Evolutionary conservation across 2,329 filamentous ascomycete genomes (phyloP).

Genomic region (Epichloe coenophiala): DNA sequence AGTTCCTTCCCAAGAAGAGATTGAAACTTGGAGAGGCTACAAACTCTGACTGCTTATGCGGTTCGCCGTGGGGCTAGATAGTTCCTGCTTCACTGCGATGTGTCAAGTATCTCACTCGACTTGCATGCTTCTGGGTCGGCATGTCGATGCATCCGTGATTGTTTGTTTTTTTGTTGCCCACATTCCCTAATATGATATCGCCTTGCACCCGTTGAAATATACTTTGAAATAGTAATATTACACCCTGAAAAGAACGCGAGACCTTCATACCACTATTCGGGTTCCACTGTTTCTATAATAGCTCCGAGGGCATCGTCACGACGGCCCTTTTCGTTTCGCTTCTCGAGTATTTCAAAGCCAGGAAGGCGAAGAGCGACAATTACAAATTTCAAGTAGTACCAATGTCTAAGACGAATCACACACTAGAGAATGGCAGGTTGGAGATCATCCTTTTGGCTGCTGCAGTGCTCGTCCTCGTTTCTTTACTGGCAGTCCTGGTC

Average conservation of each 20-base stretch:
- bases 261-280: not conserved
- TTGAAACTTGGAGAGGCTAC: not conserved
- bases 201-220: not conserved
- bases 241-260: not conserved
- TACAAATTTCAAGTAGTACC: not conserved
- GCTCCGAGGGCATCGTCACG: not conserved
- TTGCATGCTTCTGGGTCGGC: not conserved
- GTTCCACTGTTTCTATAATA: not conserved
- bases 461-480: constrained; percentile 19
- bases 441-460: constrained; percentile 22
- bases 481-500: constrained; percentile 18
- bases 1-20: not conserved
- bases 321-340: not conserved
- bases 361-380: not conserved
- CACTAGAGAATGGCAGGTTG: constrained; percentile 16
- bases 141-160: not conserved
- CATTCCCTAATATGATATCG: not conserved
- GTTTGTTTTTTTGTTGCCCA: not conserved
- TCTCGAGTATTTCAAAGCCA: not conserved
- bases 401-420: constrained; percentile 13
- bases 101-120: not conserved
- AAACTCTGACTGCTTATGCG: not conserved
- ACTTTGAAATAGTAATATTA: not conserved
- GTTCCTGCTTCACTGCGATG: not conserved
- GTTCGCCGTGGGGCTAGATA: not conserved